Base-by-base conservation (phyloP, 257 asterid species). In the Nicotiana noctiflora region DNA sequence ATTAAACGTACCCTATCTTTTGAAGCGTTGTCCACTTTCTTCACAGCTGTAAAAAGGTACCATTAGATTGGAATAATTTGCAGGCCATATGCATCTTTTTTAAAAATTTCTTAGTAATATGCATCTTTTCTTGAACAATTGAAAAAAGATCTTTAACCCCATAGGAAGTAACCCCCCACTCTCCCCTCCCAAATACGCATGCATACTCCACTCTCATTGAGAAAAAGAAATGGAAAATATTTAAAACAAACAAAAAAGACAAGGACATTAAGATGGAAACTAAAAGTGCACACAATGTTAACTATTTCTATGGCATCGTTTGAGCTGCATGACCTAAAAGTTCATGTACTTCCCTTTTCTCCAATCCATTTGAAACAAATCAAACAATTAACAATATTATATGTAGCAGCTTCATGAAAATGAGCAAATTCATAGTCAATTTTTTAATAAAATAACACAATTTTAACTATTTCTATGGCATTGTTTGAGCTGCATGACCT, bases 1-100 rank as follows among this genome's bases (percentile, higher is more conserved):
- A 68, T 79, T 64, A 12, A 56, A 40, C 82, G 49, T 79, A 79
- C 82, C 82, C 44, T 17, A 64, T 64, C 75, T 79, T 27, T 79
- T 63, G 61, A 79, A 79, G 82, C 13, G 15, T 56, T 31, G 18
- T 46, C 82, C 52, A 62, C 64, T 37, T 64, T 79, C 76, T 63
- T 79, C 52, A 51, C 59, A 29, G 82, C 82, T 79, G 82, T 25
- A 37, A 60, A 64, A 62, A 37, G 49, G 14, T 46, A 72, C 23
- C 27, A 72, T 72, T 23, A 72, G 78, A 46, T 46, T 46, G 60
- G 60, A 14, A 72, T 23, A 23, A 72, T 6, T 27, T 72, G 40
- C 14, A n/a, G 49, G 78, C 25, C 23, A 72, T 46, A 72, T 14
- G 37, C 78, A 72, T 46, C 25, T 44, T n/a, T 68, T 68, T 68